A percentile compares a stretch with the other conserved stretches of the same genome.
Conservation (phyloP, 495 filamentous ascomycete species). For the Podospora fimiseda region DNA sequence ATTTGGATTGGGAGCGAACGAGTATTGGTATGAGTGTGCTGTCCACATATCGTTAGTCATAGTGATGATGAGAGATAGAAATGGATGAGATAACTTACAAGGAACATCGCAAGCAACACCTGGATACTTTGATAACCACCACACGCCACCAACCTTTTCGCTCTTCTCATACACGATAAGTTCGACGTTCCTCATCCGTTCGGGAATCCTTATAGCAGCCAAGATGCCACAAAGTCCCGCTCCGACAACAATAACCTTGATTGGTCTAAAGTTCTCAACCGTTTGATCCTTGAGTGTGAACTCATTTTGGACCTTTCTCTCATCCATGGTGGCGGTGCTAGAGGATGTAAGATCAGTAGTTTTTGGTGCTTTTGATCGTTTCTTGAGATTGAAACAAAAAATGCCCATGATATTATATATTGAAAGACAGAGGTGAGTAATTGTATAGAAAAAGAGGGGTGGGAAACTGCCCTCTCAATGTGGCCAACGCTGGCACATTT, state of each 20-base stretch:
- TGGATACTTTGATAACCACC: constrained; percentile 42
- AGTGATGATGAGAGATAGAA: background rate
- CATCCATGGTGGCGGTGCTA: background rate
- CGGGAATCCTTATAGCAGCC: constrained; percentile 38
- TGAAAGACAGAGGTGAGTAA: too few species aligned
- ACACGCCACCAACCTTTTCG: constrained; percentile 37
- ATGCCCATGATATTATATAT: too few species aligned
- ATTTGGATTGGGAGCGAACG: constrained; percentile 57
- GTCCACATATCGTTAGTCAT: background rate
- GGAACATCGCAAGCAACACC: constrained; percentile 42
- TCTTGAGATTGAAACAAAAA: too few species aligned
- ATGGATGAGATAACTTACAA: constrained; percentile 22
- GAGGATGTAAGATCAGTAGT: too few species aligned
- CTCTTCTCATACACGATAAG: constrained; percentile 40
- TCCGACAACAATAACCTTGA: constrained; percentile 44
- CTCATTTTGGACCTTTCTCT: background rate
- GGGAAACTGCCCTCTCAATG: too few species aligned
- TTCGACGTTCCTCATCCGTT: constrained; percentile 37
- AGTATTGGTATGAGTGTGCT: constrained; percentile 57
- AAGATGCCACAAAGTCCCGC: constrained; percentile 46
- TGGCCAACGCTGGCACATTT: too few species aligned
- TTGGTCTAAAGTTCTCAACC: constrained; percentile 39
- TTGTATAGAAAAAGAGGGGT: too few species aligned
- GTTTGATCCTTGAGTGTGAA: constrained; percentile 35
- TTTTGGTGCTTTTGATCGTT: too few species aligned